Conservation (phyloP, 495 filamentous ascomycete genomes). For the Ramalina intermedia region DNA sequence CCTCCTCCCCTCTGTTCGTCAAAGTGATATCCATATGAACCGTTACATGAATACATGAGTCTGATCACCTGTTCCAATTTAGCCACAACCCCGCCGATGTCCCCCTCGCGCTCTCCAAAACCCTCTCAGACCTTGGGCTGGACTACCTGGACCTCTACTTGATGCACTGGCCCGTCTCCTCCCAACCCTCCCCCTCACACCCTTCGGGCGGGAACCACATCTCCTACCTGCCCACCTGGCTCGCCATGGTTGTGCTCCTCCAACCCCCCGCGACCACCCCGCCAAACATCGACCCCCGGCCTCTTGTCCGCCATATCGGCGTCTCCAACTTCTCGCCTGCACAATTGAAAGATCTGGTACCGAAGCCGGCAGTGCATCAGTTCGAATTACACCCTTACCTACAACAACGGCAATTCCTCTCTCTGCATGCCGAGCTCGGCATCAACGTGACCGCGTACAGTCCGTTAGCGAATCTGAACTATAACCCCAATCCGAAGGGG, state of each 20-base stretch:
- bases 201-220: neutral
- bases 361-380: conserved; percentile 40
- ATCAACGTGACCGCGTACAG: conserved; percentile 48
- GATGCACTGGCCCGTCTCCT: conserved; percentile 49
- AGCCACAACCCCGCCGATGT: conserved; percentile 30
- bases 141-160: conserved; percentile 61
- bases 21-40: neutral
- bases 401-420: conserved; percentile 33
- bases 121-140: conserved; percentile 42
- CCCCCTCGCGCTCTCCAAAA: conserved; percentile 31
- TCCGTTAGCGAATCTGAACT: conserved; percentile 38
- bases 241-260: conserved; percentile 41
- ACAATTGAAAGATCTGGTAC: conserved; percentile 29
- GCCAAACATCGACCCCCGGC: no score
- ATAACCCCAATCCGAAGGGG: conserved; percentile 23
- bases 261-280: conserved; percentile 28
- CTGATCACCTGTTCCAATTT: conserved; percentile 12
- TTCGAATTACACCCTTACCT: conserved; percentile 52
- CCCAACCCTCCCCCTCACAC: neutral
- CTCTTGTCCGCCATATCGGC: conserved; percentile 36
- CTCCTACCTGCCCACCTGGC: conserved; percentile 19
- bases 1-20: neutral
- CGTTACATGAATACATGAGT: neutral
- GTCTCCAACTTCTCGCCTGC: conserved; percentile 40
- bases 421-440: conserved; percentile 31